phyloP scores from a whole-genome alignment of 331 rosid genomes.

The Malus hybrid region DNA sequence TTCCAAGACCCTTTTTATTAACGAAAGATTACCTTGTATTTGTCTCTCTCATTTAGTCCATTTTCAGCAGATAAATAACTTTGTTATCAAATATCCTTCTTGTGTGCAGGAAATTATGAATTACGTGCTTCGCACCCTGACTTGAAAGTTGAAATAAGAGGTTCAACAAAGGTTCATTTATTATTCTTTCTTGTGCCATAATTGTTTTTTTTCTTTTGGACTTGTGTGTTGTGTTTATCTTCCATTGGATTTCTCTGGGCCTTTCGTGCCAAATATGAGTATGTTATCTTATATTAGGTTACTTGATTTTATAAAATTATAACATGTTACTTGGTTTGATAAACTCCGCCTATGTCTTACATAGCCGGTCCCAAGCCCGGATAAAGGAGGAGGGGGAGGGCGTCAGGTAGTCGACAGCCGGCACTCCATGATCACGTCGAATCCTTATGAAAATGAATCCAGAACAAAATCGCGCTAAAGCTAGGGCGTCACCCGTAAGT shows the following conservation, averaged over 20 bases:
- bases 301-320: background rate
- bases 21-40: background rate
- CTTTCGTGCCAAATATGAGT: background rate
- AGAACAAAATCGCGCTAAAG: no score
- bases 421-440: no score
- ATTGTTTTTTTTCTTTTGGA: slow-evolving; percentile 14
- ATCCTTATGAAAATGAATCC: no score
- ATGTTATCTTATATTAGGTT: background rate
- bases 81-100: background rate
- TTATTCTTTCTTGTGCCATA: slow-evolving; percentile 1
- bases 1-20: background rate
- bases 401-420: no score
- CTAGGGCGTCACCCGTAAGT: no score
- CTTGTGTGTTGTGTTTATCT: background rate
- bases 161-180: slow-evolving; percentile 65
- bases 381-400: no score
- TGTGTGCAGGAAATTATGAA: slow-evolving; percentile 69
- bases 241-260: background rate
- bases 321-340: background rate
- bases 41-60: background rate
- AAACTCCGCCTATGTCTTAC: no score
- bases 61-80: background rate
- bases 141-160: slow-evolving; percentile 70
- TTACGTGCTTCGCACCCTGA: slow-evolving; percentile 67
- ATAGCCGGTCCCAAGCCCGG: no score